Evolutionary conservation across 345 rosid species (phyloP), one percentile per base, ranked within the genome.

Genomic region (Dipteronia dyeriana): DNA sequence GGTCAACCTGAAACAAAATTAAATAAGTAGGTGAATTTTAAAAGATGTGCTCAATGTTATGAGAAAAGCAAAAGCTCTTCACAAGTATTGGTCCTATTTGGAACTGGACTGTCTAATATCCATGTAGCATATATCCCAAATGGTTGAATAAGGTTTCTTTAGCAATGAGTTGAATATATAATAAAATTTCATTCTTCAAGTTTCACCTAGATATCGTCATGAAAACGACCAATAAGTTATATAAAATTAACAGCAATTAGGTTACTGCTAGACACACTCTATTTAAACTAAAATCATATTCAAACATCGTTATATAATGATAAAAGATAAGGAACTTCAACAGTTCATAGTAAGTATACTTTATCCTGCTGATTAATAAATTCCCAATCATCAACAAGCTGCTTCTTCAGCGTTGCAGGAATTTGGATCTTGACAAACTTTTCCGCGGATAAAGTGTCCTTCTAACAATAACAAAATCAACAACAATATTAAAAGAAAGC

Each of bases 321-420:
- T 14, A 61, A 34, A 23, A 57, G 7, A 71, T n/a, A 6, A 72
- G 19, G 43, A 16, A 29, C n/a, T 69, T n/a, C 14, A 79, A 66
- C 73, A 66, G 72, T 45, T 25, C 20, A 14, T 62, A 59, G 51
- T 16, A 66, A 54, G 79, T 41, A 73, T 82, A 94, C 99, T 95
- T 94, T 91, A 74, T 96, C 97, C 85, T 89, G 92, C 78, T 89
- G 94, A 67, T 79, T 81, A 75, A 96, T 85, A 78, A 80, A 80
- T 71, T 92, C 99, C 93, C 92, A 90, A 81, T 96, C 98, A 81
- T 91, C 99, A 84, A 87, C 90, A 70, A 96, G 91, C 80, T 89
- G 99, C 85, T 88, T 94, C 85, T 88, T 89, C 7, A 96, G 80
- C 62, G 94, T 81, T 76, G 91, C 80, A 68, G 99, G 97, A 72